A percentile compares a stretch with the other conserved stretches of the same genome.
Conservation (phyloP, 2,329 filamentous ascomycete genomes). For the Neodidymelliopsis sp. region DNA sequence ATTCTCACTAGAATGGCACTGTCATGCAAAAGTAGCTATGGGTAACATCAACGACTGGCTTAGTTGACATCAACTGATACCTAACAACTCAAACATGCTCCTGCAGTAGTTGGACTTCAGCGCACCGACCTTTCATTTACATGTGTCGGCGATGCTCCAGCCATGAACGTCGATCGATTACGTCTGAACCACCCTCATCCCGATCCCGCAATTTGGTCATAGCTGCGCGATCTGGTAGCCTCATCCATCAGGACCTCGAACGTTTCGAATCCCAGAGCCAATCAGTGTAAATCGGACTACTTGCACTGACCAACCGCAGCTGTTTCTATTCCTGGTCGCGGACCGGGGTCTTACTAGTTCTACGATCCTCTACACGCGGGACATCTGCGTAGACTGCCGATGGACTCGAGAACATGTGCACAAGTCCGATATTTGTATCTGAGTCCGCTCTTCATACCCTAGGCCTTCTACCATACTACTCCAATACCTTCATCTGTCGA, state of each 20-base stretch:
- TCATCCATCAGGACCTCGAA: not conserved
- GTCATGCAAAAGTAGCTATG: not conserved
- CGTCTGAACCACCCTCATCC: not conserved
- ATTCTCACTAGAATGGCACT: not conserved
- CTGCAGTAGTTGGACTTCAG: too few relatives aligned
- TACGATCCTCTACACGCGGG: constrained; percentile 13
- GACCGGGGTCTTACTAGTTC: constrained; percentile 19
- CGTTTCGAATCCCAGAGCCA: not conserved
- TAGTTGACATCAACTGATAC: too few relatives aligned
- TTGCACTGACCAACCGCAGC: not conserved
- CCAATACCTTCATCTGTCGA: not conserved
- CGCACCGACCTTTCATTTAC: too few relatives aligned
- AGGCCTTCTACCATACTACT: not conserved
- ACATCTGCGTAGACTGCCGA: constrained; percentile 25
- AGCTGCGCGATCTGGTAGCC: not conserved
- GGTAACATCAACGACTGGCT: too few relatives aligned
- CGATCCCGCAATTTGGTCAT: not conserved
- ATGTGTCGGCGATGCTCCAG: too few relatives aligned
- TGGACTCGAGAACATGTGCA: constrained; percentile 15
- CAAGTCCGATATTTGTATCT: constrained; percentile 23
- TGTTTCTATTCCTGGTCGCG: constrained; percentile 27
- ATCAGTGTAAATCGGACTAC: not conserved
- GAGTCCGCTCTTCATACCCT: constrained; percentile 20
- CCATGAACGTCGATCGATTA: not conserved
- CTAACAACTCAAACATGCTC: too few relatives aligned